Evolutionary conservation across 495 filamentous ascomycete genomes (phyloP).

Genomic region (Aspergillus avenaceus): DNA sequence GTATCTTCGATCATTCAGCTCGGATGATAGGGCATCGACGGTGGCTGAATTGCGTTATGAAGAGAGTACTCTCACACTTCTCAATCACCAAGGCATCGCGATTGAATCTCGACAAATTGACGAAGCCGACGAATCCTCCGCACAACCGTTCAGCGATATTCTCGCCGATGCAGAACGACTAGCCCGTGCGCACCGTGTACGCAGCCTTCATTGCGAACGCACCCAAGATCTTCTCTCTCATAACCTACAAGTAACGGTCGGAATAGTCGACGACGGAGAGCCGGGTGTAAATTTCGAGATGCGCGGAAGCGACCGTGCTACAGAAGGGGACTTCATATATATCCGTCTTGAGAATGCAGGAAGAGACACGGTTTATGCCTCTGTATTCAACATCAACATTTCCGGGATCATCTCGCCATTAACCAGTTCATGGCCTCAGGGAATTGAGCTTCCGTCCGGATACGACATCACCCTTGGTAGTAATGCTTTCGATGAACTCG

Average conservation of each 20-base stretch:
- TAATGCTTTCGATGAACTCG: not conserved
- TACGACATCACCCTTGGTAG: not conserved
- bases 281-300: not conserved
- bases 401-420: not conserved
- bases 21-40: not conserved
- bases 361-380: not conserved
- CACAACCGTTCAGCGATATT: not conserved
- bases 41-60: not conserved
- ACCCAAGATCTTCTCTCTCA: not conserved
- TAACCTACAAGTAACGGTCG: not conserved
- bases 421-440: not conserved
- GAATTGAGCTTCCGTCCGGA: not conserved
- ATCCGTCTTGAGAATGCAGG: not conserved
- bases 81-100: not conserved
- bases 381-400: not conserved
- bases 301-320: not conserved
- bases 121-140: not conserved
- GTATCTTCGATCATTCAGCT: not conserved
- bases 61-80: not conserved
- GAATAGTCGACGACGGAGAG: slow-evolving; percentile 4
- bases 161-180: not conserved
- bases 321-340: not conserved
- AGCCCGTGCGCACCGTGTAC: not conserved
- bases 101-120: not conserved
- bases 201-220: not conserved